Base-by-base conservation (phyloP, 805 yeast genomes). In the Nakazawaea wyomingensis region DNA sequence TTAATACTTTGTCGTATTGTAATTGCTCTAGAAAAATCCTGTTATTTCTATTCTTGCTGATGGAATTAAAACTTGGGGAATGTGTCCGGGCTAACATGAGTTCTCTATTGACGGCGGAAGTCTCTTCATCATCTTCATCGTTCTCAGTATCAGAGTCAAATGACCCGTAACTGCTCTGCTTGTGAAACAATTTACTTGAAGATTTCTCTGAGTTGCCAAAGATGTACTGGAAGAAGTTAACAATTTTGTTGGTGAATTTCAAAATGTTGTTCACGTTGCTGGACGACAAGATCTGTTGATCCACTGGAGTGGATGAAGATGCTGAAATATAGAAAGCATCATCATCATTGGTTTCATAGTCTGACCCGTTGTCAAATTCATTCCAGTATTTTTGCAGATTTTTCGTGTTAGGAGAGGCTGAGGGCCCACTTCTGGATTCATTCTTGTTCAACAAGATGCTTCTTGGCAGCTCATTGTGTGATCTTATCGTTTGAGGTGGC, bases 291-390 rank as follows among this genome's bases (percentile, higher is more conserved):
- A 56, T 30, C 2, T 48, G 52, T n/a, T 48, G 51, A 19, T 50
- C 55, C 17, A 54, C 59, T 31, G 54, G 55, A n/a, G 46, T 50
- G 9, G 52, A 54, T 10, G 59, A 69, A 31, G 65, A 69, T 20
- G 50, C 39, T 4, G 46, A 51, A n/a, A 64, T 57, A 29, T 69
- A 65, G 39, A 64, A 60, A 4, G 65, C 67, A 5, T 52, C 63
- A 27, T 57, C 65, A 26, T 65, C 68, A 21, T 57, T 24, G 27
- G 8, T 63, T 45, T 65, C 77, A 34, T 61, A 74, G 45, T 78
- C 85, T 1, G 81, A 77, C 0, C 74, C 74, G 51, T 80, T 68
- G 52, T 80, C 85, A 54, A 80, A 80, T 59, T 80, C 85, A 53
- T 80, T 80, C 85, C 85, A 80, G 55, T 80, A 80, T 36, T 27